Base-by-base conservation (phyloP, 2,329 filamentous ascomycete species). In the Cryphonectria naterciae region DNA sequence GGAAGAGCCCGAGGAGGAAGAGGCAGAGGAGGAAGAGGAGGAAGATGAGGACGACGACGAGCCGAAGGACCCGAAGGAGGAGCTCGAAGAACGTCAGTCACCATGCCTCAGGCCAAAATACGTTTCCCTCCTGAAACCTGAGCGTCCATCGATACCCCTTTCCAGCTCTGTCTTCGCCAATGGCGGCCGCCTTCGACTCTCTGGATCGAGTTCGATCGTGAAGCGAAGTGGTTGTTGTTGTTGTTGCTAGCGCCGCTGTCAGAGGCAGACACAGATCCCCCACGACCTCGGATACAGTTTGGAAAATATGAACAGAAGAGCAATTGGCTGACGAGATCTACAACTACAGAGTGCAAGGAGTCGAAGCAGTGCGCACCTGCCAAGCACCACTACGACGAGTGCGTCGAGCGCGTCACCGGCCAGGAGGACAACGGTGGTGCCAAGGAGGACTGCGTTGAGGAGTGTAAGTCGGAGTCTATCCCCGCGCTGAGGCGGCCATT, bases 311-410 rank as follows among this genome's bases (percentile, higher is more conserved):
- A 49, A 43, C 41, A 43, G 41, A 32, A 63, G 32, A 68, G 2
- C 28, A 35, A 6, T 58, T 56, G 54, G 69, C 72, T 73, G 69
- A 71, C 72, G 60, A 60, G 35, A 67, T 63, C 65, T 68, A n/a
- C 28, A 54, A 35, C n/a, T 25, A 76, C 83, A 98, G 96, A 97
- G 80, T 99, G 96, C 89, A 89, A 89, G 83, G 90, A 95, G 82
- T 94, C 94, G 75, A 88, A 92, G 82, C 86, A 93, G 83, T 99
- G 96, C 85, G 87, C 91, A 73, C 91, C 92, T 72, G 89, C 89
- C 80, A 99, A 98, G 91, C 95, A 98, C 88, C 96, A 99, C 89
- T 98, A 92, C 83, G 95, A 98, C 76, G 94, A 98, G 85, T 99
- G 96, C 83, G 94, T 95, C 77, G 95, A 97, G 89, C 94, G 96